Evolutionary conservation across 1,284 basidiomycete genomes (phyloP), one percentile per base, ranked within the genome.

Genomic region (Tylopilus orsonianus): DNA sequence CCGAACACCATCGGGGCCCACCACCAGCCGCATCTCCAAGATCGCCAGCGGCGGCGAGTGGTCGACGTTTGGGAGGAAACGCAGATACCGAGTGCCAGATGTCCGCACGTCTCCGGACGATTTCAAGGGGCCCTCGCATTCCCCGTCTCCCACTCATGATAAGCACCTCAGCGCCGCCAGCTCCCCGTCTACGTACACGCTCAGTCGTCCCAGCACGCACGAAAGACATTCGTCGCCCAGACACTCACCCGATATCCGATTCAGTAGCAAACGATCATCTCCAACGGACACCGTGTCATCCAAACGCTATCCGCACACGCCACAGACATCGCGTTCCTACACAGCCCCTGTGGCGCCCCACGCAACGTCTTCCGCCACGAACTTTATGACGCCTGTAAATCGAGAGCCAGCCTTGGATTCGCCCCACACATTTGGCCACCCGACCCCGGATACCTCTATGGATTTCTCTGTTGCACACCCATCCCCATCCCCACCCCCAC

Each of bases 11-110:
- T 40, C 59, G 10, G 44, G 37, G 45, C 42, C 50, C 49, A 51
- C 49, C 35, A 50, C 54, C 39, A 61, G 44, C 39, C 67, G 55
- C 52, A 53, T 56, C 34, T 68, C 63, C 49, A 59, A 56, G 24
- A 43, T 66, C 19, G 52, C 64, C 2, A 45, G 61, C 0, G 56
- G 57, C 20, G 65, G 67, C 7, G 68, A 66, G 42, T 76, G 73
- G 75, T 66, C 75, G 12, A 75, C 73, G 8, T 77, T 75, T 60
- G 75, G 75, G 16, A 60, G 69, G 41, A 61, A 59, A 38, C 61
- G 59, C 33, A 50, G 51, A 18, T 59, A 53, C 22, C 48, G 48
- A 41, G 18, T 49, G n/a, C 41, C 55, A 30, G 56, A 56, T 39
- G 44, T 44, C 16, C 51, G 42, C 18, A 33, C 55, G 4, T 49